A percentile compares a stretch with the other conserved stretches of the same genome.
phyloP scores from a whole-genome alignment of 2,329 filamentous ascomycete genomes.

The Amauroascus verrucosus region DNA sequence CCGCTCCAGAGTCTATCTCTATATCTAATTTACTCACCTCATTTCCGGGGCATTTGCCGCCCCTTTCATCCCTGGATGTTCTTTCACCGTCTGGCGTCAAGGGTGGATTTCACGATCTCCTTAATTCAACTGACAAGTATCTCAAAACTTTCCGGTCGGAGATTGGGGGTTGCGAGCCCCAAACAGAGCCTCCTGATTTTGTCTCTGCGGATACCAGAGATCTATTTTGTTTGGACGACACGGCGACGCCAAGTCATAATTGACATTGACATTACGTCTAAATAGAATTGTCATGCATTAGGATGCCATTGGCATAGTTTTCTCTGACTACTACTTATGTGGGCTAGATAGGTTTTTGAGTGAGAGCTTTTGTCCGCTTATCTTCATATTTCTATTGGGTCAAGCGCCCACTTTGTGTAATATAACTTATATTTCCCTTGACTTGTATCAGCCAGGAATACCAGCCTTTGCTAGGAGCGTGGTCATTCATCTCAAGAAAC shows the following conservation, averaged over 20 bases:
- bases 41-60: constrained; percentile 42
- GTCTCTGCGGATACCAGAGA: constrained; percentile 40
- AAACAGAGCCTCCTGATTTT: constrained; percentile 27
- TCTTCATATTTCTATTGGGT: too few relatives aligned
- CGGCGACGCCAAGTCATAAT: neutral
- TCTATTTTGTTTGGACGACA: constrained; percentile 53
- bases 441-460: too few relatives aligned
- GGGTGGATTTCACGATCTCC: constrained; percentile 31
- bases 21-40: constrained; percentile 39
- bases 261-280: too few relatives aligned
- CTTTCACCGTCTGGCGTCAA: constrained; percentile 54
- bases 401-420: too few relatives aligned
- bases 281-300: too few relatives aligned
- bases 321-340: too few relatives aligned
- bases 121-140: constrained; percentile 42
- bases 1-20: constrained; percentile 30
- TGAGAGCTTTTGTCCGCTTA: too few relatives aligned
- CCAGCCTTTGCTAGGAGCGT: too few relatives aligned
- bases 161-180: constrained; percentile 55
- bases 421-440: too few relatives aligned
- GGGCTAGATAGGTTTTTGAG: too few relatives aligned
- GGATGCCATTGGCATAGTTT: too few relatives aligned
- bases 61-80: constrained; percentile 45
- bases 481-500: too few relatives aligned
- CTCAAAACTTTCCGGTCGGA: constrained; percentile 49